Base-by-base conservation (phyloP, 306 rosid species). In the Fragaria ananassa region DNA sequence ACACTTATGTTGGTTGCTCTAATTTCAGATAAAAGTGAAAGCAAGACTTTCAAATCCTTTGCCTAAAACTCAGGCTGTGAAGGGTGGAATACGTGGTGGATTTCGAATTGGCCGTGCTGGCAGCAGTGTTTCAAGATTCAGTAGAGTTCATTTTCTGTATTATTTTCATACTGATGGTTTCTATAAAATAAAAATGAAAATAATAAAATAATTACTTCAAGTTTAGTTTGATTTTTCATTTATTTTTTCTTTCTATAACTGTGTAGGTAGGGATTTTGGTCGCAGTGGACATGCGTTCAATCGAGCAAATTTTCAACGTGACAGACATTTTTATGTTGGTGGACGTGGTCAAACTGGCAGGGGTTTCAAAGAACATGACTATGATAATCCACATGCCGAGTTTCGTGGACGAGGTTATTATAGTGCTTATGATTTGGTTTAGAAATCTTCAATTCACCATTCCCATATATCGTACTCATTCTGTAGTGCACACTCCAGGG, bases 31-130 rank as follows among this genome's bases (percentile, higher is more conserved):
- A 65, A 90, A 92, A 87, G 86, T 90, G 75, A 90, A 90, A 76
- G 96, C 96, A n/a, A 88, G 97, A 83, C 93, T 92, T 56, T 88
- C 96, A 88, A 92, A 92, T 80, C 97, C 97, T 67, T 51, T 87
- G 84, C 97, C 97, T 53, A 92, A 88, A 88, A 92, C 87, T 49
- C 96, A 86, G 75, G 92, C 90, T 75, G 92, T 92, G 65, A 92
- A 90, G 79, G 93, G 93, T 73, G 93, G 89, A 81, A 87, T 90
- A 83, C 83, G 88, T 72, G 97, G 97, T 84, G 97, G 96, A 62
- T 90, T 86, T 83, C 91, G 88, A 82, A 87, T 92, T 70, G 91
- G 87, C 76, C 80, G 71, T 83, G 81, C 85, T 82, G 76, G 81
- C 71, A 89, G 82, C 77, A 50, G 83, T 77, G 91, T 78, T 69